Evolutionary conservation across 164 flowering plant species (phyloP).

Genomic region (Chimonanthus praecox): DNA sequence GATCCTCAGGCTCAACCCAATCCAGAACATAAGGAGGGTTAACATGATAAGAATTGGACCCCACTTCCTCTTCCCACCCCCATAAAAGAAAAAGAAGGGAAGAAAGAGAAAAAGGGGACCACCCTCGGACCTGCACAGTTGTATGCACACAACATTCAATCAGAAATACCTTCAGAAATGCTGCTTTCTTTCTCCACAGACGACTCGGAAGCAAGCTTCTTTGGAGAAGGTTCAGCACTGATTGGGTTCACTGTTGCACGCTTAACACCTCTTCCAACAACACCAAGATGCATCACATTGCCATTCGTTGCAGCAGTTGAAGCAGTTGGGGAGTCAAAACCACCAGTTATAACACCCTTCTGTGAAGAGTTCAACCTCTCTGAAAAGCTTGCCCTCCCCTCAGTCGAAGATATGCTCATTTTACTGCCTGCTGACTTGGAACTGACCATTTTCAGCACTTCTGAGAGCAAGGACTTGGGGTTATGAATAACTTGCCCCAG

Average conservation of each 20-base stretch:
- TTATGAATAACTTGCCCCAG: constrained; percentile 56
- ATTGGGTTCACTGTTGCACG: constrained; percentile 46
- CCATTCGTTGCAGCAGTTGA: constrained; percentile 61
- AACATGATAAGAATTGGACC: too few relatives aligned
- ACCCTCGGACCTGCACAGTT: neutral
- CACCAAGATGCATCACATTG: constrained; percentile 81
- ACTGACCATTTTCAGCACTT: constrained; percentile 48
- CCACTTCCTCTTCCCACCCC: too few relatives aligned
- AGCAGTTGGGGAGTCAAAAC: constrained; percentile 49
- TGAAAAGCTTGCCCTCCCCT: neutral
- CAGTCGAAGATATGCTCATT: constrained; percentile 25
- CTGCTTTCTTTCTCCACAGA: constrained; percentile 17
- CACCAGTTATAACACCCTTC: constrained; percentile 33
- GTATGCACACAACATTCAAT: neutral
- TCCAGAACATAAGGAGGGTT: neutral
- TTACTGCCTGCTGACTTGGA: constrained; percentile 39
- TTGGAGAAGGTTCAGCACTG: constrained; percentile 36
- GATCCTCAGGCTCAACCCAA: neutral
- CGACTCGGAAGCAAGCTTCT: constrained; percentile 44
- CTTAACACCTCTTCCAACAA: constrained; percentile 96
- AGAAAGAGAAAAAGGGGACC: too few relatives aligned
- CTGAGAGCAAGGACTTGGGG: constrained; percentile 63
- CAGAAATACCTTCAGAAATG: constrained; percentile 5
- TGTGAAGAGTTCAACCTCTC: constrained; percentile 40
- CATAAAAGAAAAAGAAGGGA: too few relatives aligned